phyloP scores from a whole-genome alignment of 2,329 filamentous ascomycete genomes.

The Neonectria faginata region DNA sequence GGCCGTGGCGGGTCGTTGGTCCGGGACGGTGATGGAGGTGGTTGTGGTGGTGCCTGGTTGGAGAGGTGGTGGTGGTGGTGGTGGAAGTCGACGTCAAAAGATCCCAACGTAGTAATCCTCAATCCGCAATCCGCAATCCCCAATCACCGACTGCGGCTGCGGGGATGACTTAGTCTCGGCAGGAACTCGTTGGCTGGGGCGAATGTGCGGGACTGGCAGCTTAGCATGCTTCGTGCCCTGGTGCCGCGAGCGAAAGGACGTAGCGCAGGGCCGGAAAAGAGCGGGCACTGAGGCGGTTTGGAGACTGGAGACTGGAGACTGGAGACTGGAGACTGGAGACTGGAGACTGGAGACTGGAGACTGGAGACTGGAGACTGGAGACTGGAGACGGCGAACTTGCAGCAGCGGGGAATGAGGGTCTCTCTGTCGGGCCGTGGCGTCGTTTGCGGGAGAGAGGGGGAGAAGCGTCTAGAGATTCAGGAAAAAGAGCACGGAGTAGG shows the following conservation, averaged over 20 bases:
- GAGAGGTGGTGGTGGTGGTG: conserved; percentile 13
- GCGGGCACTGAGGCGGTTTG: conserved; percentile 9
- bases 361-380: not conserved
- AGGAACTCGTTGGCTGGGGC: conserved; percentile 39
- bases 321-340: no score
- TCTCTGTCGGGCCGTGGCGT: conserved; percentile 8
- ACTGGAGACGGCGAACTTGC: conserved; percentile 4
- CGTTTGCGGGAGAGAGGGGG: not conserved
- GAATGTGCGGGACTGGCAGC: conserved; percentile 36
- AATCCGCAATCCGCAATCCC: conserved; percentile 18
- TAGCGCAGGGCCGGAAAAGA: conserved; percentile 21
- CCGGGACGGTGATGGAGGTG: conserved; percentile 16
- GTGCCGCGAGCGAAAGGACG: conserved; percentile 4
- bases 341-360: not conserved
- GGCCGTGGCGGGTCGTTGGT: conserved; percentile 14
- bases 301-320: no score
- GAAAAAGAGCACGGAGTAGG: not conserved
- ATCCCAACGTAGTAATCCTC: conserved; percentile 6
- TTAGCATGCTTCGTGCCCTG: conserved; percentile 31
- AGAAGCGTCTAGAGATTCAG: not conserved
- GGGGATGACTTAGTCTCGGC: conserved; percentile 43
- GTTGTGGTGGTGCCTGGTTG: conserved; percentile 9
- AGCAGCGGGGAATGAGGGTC: conserved; percentile 7
- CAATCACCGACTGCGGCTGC: conserved; percentile 42
- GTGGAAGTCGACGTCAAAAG: conserved; percentile 18